Percentiles rank a stretch among this genome's conserved stretches.
phyloP scores from a whole-genome alignment of 2,329 filamentous ascomycete genomes.

The Iodosphaeria phyllophila region DNA sequence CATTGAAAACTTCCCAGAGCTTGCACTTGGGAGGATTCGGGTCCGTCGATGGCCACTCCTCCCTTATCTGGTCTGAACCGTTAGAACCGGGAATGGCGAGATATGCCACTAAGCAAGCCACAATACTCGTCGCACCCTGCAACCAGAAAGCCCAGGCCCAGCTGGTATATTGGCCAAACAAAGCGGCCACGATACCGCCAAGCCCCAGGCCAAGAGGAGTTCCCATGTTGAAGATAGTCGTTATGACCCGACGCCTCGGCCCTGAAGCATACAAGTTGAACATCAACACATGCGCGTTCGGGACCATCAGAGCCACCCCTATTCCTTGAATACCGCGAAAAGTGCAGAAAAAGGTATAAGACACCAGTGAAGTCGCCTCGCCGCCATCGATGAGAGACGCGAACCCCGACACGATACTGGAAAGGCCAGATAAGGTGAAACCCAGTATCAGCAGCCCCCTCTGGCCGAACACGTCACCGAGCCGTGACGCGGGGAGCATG shows the following conservation, averaged over 20 bases:
- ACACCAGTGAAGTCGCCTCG: constrained; percentile 11
- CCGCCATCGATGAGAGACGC: constrained; percentile 9
- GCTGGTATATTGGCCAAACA: constrained; percentile 9
- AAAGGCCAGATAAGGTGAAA: constrained; percentile 27
- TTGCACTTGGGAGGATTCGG: constrained; percentile 6
- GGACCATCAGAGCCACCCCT: constrained; percentile 31
- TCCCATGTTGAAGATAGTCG: constrained; percentile 15
- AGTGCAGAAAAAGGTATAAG: constrained; percentile 22
- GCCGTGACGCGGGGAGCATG: constrained; percentile 26
- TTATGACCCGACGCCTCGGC: constrained; percentile 14
- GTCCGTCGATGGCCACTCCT: too few relatives aligned
- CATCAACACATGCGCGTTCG: constrained; percentile 33
- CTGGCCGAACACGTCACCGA: constrained; percentile 30
- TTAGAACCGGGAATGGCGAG: constrained; percentile 11
- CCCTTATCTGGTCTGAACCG: constrained; percentile 5
- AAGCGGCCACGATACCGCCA: constrained; percentile 10
- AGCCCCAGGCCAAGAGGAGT: constrained; percentile 13
- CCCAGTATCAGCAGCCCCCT: constrained; percentile 27
- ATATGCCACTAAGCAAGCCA: constrained; percentile 8
- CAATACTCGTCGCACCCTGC: constrained; percentile 9
- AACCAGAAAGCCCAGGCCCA: constrained; percentile 14
- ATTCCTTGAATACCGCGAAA: constrained; percentile 26
- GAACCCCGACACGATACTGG: constrained; percentile 24
- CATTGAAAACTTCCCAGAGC: constrained; percentile 9
- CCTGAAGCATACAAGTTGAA: constrained; percentile 24